Base-by-base conservation (phyloP, 2,329 filamentous ascomycete species). In the Alternaria dauci region DNA sequence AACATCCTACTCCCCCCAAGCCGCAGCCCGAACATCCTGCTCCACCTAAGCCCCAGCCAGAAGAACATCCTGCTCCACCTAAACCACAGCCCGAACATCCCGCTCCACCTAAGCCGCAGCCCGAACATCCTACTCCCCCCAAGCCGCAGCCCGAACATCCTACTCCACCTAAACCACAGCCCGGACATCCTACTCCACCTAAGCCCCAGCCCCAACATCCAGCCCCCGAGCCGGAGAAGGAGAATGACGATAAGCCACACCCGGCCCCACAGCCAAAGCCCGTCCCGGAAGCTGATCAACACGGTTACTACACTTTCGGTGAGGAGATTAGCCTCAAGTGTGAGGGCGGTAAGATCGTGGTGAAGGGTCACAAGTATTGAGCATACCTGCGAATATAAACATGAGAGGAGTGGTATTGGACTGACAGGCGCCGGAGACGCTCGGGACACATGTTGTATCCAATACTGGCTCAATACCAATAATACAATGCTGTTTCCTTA, bases 321-420 rank as follows among this genome's bases (percentile, higher is more conserved):
- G 63, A 66, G 6, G 60, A 66, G 36, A 55, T 66, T 9, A 66
- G 46, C 20, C 58, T 66, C 9, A 66, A 66, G 28, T 66, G 63
- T n/a, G 63, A 63, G 48, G 47, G 50, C 43, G 63, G 63, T 18
- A 42, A 63, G 16, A 61, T 66, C 25, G 55, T 66, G 18, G 34
- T 63, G 23, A 63, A 54, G 16, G 63, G 63, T 25, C 42, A 52
- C 39, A 53, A 41, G 51, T 41, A 53, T 28, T 46, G 30, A n/a
- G 34, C 34, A 38, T 16, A n/a, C n/a, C 34, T n/a, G 16, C 16
- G 34, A 38, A 8, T 0, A 38, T 6, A n/a, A 16, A 38, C 34
- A 38, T n/a, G 16, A 18, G 16, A 18, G 34, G 32, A 38, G 14
- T 8, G 0, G 8, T 38, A n/a, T 38, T 38, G n/a, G n/a, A n/a